phyloP scores from a whole-genome alignment of 805 yeast genomes.

The Saccharomycopsis sp. region DNA sequence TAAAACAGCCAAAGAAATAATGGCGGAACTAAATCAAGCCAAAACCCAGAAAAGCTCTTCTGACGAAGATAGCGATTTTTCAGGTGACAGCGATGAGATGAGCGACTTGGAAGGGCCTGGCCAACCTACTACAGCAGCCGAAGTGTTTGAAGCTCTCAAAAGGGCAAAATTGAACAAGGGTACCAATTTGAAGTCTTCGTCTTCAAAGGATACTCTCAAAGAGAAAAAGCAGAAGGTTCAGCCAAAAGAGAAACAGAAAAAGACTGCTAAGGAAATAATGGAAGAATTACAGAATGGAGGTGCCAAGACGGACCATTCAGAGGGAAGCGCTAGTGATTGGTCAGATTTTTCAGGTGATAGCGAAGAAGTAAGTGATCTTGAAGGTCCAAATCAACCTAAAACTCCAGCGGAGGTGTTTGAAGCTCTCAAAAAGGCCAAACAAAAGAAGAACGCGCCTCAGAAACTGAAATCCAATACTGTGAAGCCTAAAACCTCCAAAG shows the following conservation, averaged over 20 bases:
- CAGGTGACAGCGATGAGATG: slow-evolving; percentile 25
- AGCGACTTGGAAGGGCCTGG: slow-evolving; percentile 21
- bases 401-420: slow-evolving; percentile 40
- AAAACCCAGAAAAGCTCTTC: slow-evolving; percentile 22
- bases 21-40: slow-evolving; percentile 26
- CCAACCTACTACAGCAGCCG: slow-evolving; percentile 33
- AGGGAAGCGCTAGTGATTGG: slow-evolving; percentile 26
- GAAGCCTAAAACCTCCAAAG: slow-evolving; percentile 22
- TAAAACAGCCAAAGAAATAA: slow-evolving; percentile 13
- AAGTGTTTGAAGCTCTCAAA: slow-evolving; percentile 39
- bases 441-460: slow-evolving; percentile 23
- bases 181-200: too few species aligned
- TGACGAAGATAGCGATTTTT: slow-evolving; percentile 28
- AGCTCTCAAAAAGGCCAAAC: slow-evolving; percentile 36
- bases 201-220: neutral
- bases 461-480: slow-evolving; percentile 3
- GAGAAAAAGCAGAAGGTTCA: slow-evolving; percentile 14
- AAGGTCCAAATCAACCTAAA: slow-evolving; percentile 26
- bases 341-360: slow-evolving; percentile 28
- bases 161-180: slow-evolving; percentile 32
- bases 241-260: slow-evolving; percentile 20
- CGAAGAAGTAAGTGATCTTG: slow-evolving; percentile 22
- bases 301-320: slow-evolving; percentile 10
- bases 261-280: slow-evolving; percentile 15
- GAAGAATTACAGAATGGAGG: slow-evolving; percentile 23